Conservation (phyloP, 2,329 filamentous ascomycete genomes). For the Xylaria sp. region DNA sequence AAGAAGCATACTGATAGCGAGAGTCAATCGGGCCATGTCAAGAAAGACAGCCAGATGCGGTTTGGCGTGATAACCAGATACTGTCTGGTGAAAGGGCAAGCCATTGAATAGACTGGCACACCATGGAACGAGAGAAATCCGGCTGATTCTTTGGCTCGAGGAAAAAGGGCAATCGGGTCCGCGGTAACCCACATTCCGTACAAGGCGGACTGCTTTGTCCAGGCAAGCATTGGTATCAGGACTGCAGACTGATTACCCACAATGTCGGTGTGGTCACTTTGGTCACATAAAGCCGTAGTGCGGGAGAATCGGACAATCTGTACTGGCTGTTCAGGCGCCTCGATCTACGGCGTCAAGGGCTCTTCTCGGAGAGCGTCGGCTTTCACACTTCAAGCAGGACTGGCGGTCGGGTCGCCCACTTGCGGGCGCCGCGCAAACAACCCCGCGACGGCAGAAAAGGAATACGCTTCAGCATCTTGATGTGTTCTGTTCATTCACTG, state of each 20-base stretch:
- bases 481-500: neutral
- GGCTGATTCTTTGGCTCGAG: neutral
- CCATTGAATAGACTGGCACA: neutral
- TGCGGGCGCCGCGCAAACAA: neutral
- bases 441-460: neutral
- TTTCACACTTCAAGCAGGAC: neutral
- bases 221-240: neutral
- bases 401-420: neutral
- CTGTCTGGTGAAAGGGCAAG: neutral
- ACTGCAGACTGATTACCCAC: neutral
- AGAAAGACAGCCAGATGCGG: neutral
- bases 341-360: neutral
- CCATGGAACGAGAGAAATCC: neutral
- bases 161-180: neutral
- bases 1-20: neutral
- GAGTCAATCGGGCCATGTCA: neutral
- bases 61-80: neutral
- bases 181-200: neutral
- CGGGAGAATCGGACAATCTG: too few relatives aligned
- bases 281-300: slow-evolving; percentile 1
- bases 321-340: neutral
- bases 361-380: neutral
- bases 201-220: neutral
- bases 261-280: neutral
- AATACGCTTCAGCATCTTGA: too few relatives aligned